These are phyloP conservation scores for Thuidium tamariscinum DNA, from an alignment of 225 moss, liverwort and hornwort species.

Conservation along the genomic window DNA sequence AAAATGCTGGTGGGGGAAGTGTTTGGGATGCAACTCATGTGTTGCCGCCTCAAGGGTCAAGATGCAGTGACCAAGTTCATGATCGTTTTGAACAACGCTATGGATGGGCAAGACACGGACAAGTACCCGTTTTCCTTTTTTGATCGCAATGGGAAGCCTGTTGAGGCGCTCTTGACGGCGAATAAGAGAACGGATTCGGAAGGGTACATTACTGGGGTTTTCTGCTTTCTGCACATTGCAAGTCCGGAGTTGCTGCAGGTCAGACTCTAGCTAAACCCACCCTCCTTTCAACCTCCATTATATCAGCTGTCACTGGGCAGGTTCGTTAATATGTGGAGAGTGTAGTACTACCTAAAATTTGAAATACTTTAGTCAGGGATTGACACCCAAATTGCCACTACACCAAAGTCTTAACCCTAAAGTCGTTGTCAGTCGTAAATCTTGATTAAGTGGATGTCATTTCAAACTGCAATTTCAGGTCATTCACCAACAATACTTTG, in stretches of 20 bases:
- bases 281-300: neutral
- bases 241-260: conserved; percentile 44
- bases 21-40: conserved; percentile 39
- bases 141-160: conserved; percentile 30
- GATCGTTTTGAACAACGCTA: conserved; percentile 45
- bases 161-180: conserved; percentile 37
- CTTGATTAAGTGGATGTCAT: neutral
- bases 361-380: neutral
- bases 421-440: neutral
- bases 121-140: conserved; percentile 43
- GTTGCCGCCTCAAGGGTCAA: conserved; percentile 46
- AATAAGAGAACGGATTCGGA: conserved; percentile 40
- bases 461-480: neutral
- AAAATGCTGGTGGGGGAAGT: conserved; percentile 44
- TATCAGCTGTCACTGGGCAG: neutral
- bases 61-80: conserved; percentile 42
- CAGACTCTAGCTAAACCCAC: neutral
- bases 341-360: neutral
- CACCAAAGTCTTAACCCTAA: neutral
- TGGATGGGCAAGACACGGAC: conserved; percentile 50
- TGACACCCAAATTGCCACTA: neutral
- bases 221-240: conserved; percentile 47
- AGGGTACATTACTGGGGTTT: conserved; percentile 34
- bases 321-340: neutral
- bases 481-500: neutral